Evolutionary conservation across 1,284 basidiomycete species (phyloP), one percentile per base, ranked within the genome.

Genomic region (Kalmanozyma brasiliensis): DNA sequence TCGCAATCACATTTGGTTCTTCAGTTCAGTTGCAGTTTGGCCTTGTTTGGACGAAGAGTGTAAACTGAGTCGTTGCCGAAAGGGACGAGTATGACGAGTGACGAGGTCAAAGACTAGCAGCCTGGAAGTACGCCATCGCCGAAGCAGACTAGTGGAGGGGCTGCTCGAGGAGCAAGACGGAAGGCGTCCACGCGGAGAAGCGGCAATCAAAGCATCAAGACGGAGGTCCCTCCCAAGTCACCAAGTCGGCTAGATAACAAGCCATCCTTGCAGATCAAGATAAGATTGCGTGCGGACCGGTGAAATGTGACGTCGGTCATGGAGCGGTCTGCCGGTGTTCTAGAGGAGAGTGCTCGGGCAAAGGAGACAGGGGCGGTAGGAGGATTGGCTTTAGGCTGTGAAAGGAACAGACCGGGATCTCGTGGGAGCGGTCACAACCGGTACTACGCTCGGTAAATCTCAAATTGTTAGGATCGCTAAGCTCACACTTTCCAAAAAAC

Each of bases 1-100:
- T 51, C 56, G 59, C 51, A 43, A 48, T 46, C 38, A 38, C 46
- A 44, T 49, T 35, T 22, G 41, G 49, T 30, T 30, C 41, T 44
- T 33, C n/a, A n/a, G n/a, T n/a, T n/a, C n/a, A 33, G 35, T 42
- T 44, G 58, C 58, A 51, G 11, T 29, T n/a, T n/a, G n/a, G n/a
- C n/a, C n/a, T n/a, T n/a, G n/a, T n/a, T n/a, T n/a, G n/a, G n/a
- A n/a, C n/a, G n/a, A n/a, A n/a, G n/a, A n/a, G n/a, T n/a, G n/a
- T n/a, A n/a, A n/a, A n/a, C n/a, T n/a, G n/a, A n/a, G n/a, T n/a
- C n/a, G n/a, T n/a, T n/a, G n/a, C n/a, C n/a, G n/a, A n/a, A n/a
- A n/a, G n/a, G n/a, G n/a, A n/a, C n/a, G n/a, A n/a, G n/a, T n/a
- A n/a, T n/a, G n/a, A n/a, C n/a, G n/a, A n/a, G n/a, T n/a, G n/a